Evolutionary conservation across 305 asterid genomes (phyloP), one percentile per base, ranked within the genome.

Genomic region (Fraxinus sp.): DNA sequence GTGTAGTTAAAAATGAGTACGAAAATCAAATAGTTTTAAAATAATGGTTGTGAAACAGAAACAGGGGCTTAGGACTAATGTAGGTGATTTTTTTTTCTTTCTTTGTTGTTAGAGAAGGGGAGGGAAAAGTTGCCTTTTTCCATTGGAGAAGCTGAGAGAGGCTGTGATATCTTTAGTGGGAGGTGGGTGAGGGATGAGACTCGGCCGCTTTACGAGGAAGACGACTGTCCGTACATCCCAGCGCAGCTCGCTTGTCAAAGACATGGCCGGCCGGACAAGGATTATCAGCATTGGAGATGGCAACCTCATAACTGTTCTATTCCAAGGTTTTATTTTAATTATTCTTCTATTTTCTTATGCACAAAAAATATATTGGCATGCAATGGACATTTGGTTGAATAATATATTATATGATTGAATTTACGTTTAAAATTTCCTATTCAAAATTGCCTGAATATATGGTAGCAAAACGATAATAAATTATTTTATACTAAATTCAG

Each of bases 251-350:
- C 92, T 2, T 94, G 98, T 81, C 90, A 86, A 26, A 78, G 81
- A 55, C 88, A 89, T 71, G 96, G 93, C 66, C 92, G 97, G 2
- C 95, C 94, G 2, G 98, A 95, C 0, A 87, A 82, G 84, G 93
- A 87, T 6, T 93, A 89, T 85, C 96, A 71, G 11, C 74, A 77
- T 10, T 94, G 97, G 97, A 90, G 93, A 87, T 95, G 98, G 98
- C 94, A 93, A 62, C 98, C 98, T 72, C 79, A 84, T 81, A 88
- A 74, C 7, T 95, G 98, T 81, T 82, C 87, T 41, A 77, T 92
- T 14, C 94, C 95, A 0, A 91, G 95, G 98, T 93, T 16, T 7
- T 30, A 9, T 39, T 70, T 5, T 35, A 57, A 57, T 3, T 74
- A 5, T 74, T 37, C 68, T 5, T 57, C 52, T 6, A 36, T 24